A percentile compares a stretch with the other conserved stretches of the same genome.
Evolutionary conservation across 495 filamentous ascomycete genomes (phyloP).

Genomic region (Sordaria brevicollis): DNA sequence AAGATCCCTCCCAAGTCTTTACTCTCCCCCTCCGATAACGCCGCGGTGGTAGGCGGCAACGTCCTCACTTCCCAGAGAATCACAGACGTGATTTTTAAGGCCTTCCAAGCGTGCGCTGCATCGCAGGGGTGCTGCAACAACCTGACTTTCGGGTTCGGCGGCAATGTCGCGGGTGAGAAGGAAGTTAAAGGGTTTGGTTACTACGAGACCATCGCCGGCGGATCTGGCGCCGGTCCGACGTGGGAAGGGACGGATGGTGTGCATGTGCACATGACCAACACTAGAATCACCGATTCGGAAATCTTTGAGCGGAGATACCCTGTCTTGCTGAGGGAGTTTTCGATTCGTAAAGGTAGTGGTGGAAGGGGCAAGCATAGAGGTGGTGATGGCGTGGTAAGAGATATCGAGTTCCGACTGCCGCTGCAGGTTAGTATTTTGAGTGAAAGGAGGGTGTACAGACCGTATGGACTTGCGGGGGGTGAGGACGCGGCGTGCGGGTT

Average conservation of each 20-base stretch:
- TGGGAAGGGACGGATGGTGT: constrained; percentile 90
- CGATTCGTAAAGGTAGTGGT: constrained; percentile 55
- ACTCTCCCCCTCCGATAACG: constrained; percentile 74
- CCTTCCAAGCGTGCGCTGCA: constrained; percentile 83
- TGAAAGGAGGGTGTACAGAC: constrained; percentile 76
- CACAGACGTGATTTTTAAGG: constrained; percentile 86
- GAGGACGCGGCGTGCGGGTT: constrained; percentile 67
- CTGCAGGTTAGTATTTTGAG: constrained; percentile 83
- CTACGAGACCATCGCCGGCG: constrained; percentile 95
- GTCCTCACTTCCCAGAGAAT: constrained; percentile 86
- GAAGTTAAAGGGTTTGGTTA: constrained; percentile 79
- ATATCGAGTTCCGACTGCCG: constrained; percentile 89
- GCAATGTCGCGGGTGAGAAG: constrained; percentile 53
- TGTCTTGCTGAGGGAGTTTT: constrained; percentile 74
- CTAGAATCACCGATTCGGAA: constrained; percentile 89
- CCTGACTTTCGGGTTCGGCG: constrained; percentile 73
- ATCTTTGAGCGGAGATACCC: constrained; percentile 95
- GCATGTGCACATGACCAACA: constrained; percentile 99
- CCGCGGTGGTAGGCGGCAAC: constrained; percentile 93
- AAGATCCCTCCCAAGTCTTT: constrained; percentile 74
- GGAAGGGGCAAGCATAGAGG: constrained; percentile 69
- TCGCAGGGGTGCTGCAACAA: constrained; percentile 93
- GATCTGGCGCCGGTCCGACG: constrained; percentile 72
- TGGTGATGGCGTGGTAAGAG: constrained; percentile 82
- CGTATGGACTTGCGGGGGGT: constrained; percentile 85